Evolutionary conservation across 176 grass and related monocot genomes (phyloP).

Genomic region (Themeda triandra): DNA sequence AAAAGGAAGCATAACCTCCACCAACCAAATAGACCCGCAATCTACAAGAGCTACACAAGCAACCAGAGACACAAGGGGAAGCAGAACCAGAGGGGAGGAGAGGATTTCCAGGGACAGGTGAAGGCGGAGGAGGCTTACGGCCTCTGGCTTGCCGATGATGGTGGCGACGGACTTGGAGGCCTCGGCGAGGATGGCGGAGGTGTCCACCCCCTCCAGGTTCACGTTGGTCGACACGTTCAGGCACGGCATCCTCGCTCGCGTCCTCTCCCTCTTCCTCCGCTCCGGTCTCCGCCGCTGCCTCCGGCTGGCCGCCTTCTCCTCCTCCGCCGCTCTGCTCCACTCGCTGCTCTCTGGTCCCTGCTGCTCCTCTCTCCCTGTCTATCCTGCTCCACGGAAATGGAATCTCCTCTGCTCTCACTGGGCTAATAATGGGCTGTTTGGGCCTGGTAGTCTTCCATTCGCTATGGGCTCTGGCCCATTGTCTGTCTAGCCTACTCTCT

Average conservation of each 20-base stretch:
- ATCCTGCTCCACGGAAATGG: background rate
- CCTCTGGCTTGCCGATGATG: constrained; percentile 88
- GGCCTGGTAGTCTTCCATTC: background rate
- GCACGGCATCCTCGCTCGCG: constrained; percentile 62
- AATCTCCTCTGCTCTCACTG: background rate
- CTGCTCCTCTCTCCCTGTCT: background rate
- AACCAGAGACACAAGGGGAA: background rate
- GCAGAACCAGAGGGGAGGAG: background rate
- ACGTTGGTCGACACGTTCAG: constrained; percentile 86
- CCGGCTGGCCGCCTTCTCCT: background rate
- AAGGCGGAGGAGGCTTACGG: constrained; percentile 29
- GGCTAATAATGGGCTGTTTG: background rate
- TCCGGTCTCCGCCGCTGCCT: background rate
- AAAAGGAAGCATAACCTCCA: background rate
- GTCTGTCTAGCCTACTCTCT: too few relatives aligned
- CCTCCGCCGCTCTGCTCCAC: background rate
- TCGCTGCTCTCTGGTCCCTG: background rate
- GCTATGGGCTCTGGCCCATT: background rate
- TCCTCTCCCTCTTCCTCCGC: background rate
- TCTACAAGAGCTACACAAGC: background rate
- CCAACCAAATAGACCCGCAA: background rate
- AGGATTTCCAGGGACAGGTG: background rate
- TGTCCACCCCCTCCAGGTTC: constrained; percentile 69
- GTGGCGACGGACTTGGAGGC: constrained; percentile 55
- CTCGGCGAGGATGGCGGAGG: constrained; percentile 68